Conservation (phyloP, 2,329 filamentous ascomycete genomes). For the Colletotrichum spaethianum region DNA sequence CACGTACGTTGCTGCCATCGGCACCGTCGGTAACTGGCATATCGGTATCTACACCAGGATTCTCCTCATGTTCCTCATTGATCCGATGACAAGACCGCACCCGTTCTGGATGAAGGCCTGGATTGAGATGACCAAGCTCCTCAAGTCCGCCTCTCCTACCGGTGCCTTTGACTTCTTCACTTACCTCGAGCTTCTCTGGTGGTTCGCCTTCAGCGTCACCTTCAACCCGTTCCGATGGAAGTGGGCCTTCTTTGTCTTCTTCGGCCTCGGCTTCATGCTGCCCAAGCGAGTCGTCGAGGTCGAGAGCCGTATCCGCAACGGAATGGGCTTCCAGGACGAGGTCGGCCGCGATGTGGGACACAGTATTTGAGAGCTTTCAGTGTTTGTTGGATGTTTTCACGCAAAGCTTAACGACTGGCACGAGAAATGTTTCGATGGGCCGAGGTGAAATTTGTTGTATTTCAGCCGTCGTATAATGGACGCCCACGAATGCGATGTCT, state of each 20-base stretch:
- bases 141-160: constrained; percentile 79
- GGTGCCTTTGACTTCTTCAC: constrained; percentile 92
- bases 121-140: constrained; percentile 84
- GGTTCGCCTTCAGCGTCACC: constrained; percentile 84
- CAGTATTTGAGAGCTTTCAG: constrained; percentile 47
- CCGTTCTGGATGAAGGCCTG: constrained; percentile 85
- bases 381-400: not conserved
- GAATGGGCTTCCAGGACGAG: constrained; percentile 56
- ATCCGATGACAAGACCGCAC: constrained; percentile 81
- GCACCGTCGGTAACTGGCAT: constrained; percentile 88
- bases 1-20: constrained; percentile 86
- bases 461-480: no score
- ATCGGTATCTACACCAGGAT: constrained; percentile 92
- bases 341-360: constrained; percentile 49
- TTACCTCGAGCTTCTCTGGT: constrained; percentile 86
- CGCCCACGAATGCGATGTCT: not conserved
- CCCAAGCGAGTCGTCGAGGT: constrained; percentile 76
- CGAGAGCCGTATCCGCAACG: constrained; percentile 74
- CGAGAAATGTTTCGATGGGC: not conserved
- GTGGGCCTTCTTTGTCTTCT: constrained; percentile 88
- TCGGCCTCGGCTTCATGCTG: constrained; percentile 77
- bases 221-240: constrained; percentile 93
- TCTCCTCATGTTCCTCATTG: constrained; percentile 87
- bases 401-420: not conserved
- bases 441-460: not conserved